Evolutionary conservation across 805 yeast species (phyloP).

Genomic region (Cephaloascus albidus): DNA sequence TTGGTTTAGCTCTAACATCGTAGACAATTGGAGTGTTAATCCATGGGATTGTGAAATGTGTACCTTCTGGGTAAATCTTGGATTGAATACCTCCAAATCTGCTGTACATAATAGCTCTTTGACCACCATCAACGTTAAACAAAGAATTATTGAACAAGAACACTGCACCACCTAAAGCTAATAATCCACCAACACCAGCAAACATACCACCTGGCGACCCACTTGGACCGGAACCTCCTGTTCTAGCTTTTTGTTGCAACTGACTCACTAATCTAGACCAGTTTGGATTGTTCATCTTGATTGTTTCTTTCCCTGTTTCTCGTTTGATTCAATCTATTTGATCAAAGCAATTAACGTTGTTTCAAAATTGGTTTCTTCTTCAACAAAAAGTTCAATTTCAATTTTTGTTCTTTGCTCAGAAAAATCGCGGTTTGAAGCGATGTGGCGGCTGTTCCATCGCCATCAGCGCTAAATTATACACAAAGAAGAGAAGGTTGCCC

Average conservation of each 20-base stretch:
- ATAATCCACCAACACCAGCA: constrained; percentile 55
- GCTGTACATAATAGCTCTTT: constrained; percentile 90
- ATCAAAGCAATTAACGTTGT: no score
- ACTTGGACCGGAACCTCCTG: constrained; percentile 15
- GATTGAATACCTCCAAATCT: constrained; percentile 80
- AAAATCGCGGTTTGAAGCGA: no score
- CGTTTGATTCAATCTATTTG: no score
- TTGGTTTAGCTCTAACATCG: constrained; percentile 95
- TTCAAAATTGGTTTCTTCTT: no score
- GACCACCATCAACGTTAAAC: constrained; percentile 92
- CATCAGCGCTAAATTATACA: no score
- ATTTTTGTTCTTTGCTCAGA: no score
- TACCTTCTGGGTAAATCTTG: constrained; percentile 83
- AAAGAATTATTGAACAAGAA: constrained; percentile 19
- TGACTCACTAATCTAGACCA: neutral
- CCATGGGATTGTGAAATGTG: constrained; percentile 93
- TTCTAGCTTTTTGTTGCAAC: constrained; percentile 23
- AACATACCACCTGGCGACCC: constrained; percentile 41
- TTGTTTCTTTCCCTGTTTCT: no score
- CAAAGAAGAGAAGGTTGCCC: no score
- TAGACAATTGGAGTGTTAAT: constrained; percentile 85
- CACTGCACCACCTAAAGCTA: constrained; percentile 51
- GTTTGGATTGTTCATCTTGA: neutral
- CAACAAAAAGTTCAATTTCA: no score
- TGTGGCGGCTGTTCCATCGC: no score